Conservation (phyloP, 2,329 filamentous ascomycete species). For the Arachnopeziza araneosa region DNA sequence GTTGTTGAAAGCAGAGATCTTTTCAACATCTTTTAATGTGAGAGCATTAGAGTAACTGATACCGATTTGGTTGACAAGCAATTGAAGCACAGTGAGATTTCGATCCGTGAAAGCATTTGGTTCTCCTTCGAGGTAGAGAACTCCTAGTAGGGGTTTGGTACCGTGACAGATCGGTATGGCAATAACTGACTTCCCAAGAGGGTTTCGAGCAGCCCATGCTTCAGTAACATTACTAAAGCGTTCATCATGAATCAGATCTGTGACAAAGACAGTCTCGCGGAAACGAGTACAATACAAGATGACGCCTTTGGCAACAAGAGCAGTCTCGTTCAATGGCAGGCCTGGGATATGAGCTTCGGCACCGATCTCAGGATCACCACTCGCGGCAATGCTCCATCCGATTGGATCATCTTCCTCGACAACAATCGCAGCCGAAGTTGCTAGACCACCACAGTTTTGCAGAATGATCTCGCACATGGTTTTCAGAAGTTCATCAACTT, state of each 20-base stretch:
- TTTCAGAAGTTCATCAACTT: constrained; percentile 68
- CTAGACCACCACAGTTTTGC: constrained; percentile 66
- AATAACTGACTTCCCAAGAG: constrained; percentile 68
- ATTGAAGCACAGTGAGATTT: constrained; percentile 58
- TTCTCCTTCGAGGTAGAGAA: constrained; percentile 69
- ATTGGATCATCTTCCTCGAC: constrained; percentile 57
- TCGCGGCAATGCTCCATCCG: constrained; percentile 66
- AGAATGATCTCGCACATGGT: constrained; percentile 80
- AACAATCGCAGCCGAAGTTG: constrained; percentile 67
- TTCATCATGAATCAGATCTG: constrained; percentile 69
- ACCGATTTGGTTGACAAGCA: constrained; percentile 74
- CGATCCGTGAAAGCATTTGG: constrained; percentile 73
- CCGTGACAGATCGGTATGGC: constrained; percentile 75
- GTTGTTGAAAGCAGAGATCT: constrained; percentile 71
- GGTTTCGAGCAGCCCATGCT: constrained; percentile 62
- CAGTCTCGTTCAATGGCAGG: constrained; percentile 58
- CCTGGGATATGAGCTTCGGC: constrained; percentile 62
- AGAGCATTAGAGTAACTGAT: constrained; percentile 66
- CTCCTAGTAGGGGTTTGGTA: constrained; percentile 62
- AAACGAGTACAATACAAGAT: constrained; percentile 73
- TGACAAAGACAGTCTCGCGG: constrained; percentile 67
- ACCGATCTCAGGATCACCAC: constrained; percentile 64
- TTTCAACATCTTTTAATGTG: constrained; percentile 65
- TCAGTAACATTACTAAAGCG: constrained; percentile 71
- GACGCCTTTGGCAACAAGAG: constrained; percentile 69